Evolutionary conservation across 2,329 filamentous ascomycete genomes (phyloP).

Genomic region (Fusarium redolens): DNA sequence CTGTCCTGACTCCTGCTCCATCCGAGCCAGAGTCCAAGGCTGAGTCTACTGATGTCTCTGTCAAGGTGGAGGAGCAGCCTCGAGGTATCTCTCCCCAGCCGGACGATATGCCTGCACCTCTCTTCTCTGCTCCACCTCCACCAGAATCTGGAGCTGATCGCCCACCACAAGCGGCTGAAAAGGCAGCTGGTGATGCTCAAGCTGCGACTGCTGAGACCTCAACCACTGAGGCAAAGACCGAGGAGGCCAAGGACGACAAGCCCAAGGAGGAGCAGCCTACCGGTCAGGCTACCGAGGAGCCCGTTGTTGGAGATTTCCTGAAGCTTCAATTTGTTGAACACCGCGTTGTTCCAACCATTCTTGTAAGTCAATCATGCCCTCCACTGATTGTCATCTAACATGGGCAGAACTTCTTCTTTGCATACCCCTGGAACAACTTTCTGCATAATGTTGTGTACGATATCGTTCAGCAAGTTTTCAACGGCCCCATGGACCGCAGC

Average conservation of each 20-base stretch:
- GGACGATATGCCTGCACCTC: conserved; percentile 75
- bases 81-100: conserved; percentile 63
- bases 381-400: conserved; percentile 21
- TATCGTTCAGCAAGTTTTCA: conserved; percentile 98
- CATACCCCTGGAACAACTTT: conserved; percentile 99
- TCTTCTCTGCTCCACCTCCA: conserved; percentile 55
- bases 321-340: conserved; percentile 98
- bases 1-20: conserved; percentile 35
- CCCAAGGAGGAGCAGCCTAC: conserved; percentile 25
- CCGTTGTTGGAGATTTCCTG: conserved; percentile 92
- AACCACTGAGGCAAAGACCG: conserved; percentile 8
- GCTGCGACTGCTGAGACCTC: background rate
- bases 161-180: conserved; percentile 37
- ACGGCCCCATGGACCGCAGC: conserved; percentile 95
- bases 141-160: conserved; percentile 45
- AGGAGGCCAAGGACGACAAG: conserved; percentile 6
- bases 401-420: conserved; percentile 91
- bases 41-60: conserved; percentile 13
- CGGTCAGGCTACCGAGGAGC: conserved; percentile 53
- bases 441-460: conserved; percentile 99
- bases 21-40: conserved; percentile 41
- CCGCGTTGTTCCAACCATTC: conserved; percentile 91
- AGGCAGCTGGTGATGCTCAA: conserved; percentile 16
- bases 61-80: conserved; percentile 26
- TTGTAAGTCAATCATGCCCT: conserved; percentile 68